phyloP scores from a whole-genome alignment of 148 eudicot genomes.

The Beta vulgaris region DNA sequence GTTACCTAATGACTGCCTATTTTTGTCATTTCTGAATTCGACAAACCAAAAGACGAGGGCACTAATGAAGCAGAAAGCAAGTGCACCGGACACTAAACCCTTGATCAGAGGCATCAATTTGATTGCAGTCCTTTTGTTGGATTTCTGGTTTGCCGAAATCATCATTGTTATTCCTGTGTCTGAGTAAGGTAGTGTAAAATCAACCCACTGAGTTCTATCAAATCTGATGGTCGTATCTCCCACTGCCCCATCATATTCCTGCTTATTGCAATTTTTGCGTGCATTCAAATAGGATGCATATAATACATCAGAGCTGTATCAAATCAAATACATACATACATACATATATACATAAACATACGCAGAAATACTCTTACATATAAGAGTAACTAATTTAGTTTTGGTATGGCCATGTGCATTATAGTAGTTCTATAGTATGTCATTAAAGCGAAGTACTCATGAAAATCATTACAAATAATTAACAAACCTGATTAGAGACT shows the following conservation, averaged over 20 bases:
- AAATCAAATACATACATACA: background rate
- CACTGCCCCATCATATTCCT: slow-evolving; percentile 33
- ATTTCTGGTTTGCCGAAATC: slow-evolving; percentile 16
- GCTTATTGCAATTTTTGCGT: no score
- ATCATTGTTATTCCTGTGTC: slow-evolving; percentile 36
- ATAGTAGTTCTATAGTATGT: no score
- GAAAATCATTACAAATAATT: background rate
- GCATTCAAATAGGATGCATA: background rate
- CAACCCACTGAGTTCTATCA: slow-evolving; percentile 29
- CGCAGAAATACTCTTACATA: background rate
- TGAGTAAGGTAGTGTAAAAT: slow-evolving; percentile 30
- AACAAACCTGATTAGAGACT: slow-evolving; percentile 16
- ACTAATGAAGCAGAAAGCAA: slow-evolving; percentile 29
- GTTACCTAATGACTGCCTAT: background rate
- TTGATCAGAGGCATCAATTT: slow-evolving; percentile 25
- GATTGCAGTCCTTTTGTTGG: background rate
- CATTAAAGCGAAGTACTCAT: background rate
- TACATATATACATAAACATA: no score
- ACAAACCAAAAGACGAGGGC: slow-evolving; percentile 30
- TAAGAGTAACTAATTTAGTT: background rate
- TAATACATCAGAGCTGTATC: background rate
- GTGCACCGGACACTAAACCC: slow-evolving; percentile 28
- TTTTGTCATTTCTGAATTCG: slow-evolving; percentile 19
- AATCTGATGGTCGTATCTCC: slow-evolving; percentile 30
- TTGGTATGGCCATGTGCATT: background rate